phyloP scores from a whole-genome alignment of 148 eudicot genomes.

The Suaeda aralocaspica region DNA sequence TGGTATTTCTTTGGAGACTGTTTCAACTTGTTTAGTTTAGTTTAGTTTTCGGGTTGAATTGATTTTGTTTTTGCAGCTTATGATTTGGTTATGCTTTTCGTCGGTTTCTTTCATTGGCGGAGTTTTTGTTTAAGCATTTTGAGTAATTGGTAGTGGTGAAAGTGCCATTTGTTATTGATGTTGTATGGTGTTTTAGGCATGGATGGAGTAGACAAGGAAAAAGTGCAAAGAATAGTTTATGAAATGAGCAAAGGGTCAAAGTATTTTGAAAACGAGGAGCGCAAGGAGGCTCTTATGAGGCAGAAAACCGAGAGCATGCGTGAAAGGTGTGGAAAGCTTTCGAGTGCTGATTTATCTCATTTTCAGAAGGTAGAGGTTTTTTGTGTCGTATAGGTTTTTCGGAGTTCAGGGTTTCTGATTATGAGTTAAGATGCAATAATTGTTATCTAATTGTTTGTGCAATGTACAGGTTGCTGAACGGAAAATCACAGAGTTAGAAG shows the following conservation, averaged over 20 bases:
- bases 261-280: constrained; percentile 86
- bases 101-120: background rate
- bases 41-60: background rate
- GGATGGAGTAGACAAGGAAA: constrained; percentile 98
- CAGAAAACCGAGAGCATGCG: constrained; percentile 77
- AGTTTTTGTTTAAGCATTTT: background rate
- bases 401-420: background rate
- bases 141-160: background rate
- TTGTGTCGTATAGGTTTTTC: background rate
- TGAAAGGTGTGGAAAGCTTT: constrained; percentile 57
- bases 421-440: background rate
- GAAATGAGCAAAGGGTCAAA: constrained; percentile 99
- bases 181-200: constrained; percentile 34
- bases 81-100: background rate
- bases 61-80: background rate
- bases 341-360: constrained; percentile 55
- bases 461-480: constrained; percentile 74
- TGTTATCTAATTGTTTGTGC: constrained; percentile 12
- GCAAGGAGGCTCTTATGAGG: constrained; percentile 67
- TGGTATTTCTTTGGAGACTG: no score
- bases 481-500: constrained; percentile 72
- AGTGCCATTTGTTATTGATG: background rate
- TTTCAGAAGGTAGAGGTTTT: constrained; percentile 60
- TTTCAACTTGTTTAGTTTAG: no score
- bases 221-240: constrained; percentile 82